Conservation (phyloP, 257 asterid species). For the Petunia secreta region DNA sequence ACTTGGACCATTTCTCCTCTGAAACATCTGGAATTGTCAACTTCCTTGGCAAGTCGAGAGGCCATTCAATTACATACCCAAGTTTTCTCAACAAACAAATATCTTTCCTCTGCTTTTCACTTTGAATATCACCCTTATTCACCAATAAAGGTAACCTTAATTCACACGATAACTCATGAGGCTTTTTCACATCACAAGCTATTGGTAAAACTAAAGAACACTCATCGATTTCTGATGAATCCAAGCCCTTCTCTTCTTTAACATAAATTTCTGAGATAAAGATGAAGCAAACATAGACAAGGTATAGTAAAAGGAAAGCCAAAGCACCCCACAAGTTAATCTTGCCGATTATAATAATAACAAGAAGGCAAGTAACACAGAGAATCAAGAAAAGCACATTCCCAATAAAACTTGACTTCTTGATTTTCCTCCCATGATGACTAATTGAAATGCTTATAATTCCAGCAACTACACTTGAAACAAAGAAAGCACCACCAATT, state of each 20-base stretch:
- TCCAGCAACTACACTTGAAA: conserved; percentile 76
- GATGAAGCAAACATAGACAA: conserved; percentile 54
- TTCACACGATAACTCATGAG: conserved; percentile 20
- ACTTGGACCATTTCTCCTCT: conserved; percentile 75
- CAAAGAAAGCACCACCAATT: conserved; percentile 80
- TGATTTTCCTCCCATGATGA: conserved; percentile 39
- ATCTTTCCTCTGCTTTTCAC: conserved; percentile 19
- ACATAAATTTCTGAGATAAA: conserved; percentile 49
- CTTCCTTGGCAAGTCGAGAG: conserved; percentile 65
- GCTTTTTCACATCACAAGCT: conserved; percentile 22
- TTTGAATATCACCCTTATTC: neutral
- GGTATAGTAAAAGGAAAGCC: conserved; percentile 49
- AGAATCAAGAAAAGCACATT: conserved; percentile 68
- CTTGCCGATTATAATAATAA: conserved; percentile 47
- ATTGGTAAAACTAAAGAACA: neutral
- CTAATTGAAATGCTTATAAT: conserved; percentile 51
- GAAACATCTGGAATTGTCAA: conserved; percentile 70
- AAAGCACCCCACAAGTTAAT: conserved; percentile 60
- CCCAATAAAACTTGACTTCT: conserved; percentile 60
- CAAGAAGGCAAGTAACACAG: conserved; percentile 51
- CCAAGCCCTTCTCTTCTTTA: neutral
- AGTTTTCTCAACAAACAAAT: conserved; percentile 24
- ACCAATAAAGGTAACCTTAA: conserved; percentile 25
- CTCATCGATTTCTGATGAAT: neutral
- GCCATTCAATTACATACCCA: conserved; percentile 52